phyloP scores from a whole-genome alignment of 2,329 filamentous ascomycete genomes.

The Colletotrichum siamense region DNA sequence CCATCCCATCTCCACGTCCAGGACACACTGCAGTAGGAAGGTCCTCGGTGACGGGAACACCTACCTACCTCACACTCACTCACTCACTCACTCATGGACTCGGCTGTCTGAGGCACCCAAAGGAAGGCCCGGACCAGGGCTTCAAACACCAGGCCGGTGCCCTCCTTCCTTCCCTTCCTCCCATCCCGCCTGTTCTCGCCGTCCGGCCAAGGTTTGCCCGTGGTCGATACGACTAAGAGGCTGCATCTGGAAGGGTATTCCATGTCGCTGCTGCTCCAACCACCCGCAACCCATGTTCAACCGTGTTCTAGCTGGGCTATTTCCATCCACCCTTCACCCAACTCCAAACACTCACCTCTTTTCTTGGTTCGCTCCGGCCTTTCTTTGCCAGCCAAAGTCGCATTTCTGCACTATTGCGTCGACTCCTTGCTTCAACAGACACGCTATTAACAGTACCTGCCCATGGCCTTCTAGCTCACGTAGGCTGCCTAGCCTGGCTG shows the following conservation, averaged over 20 bases:
- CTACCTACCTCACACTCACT: neutral
- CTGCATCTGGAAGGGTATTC: neutral
- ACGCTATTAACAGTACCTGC: neutral
- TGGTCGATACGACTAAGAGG: neutral
- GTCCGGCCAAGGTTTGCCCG: neutral
- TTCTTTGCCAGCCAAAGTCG: neutral
- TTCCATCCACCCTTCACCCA: neutral
- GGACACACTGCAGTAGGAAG: neutral
- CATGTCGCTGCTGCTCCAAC: neutral
- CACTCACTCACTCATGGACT: neutral
- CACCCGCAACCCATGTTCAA: neutral
- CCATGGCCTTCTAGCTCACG: neutral
- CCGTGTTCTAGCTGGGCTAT: neutral
- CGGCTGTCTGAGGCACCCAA: neutral
- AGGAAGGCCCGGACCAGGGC: neutral
- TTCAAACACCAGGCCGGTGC: neutral
- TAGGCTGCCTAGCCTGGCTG: neutral
- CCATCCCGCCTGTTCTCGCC: neutral
- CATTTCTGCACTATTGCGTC: constrained; percentile 2
- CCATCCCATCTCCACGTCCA: neutral
- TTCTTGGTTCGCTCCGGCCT: neutral
- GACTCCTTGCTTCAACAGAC: neutral
- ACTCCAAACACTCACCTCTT: neutral
- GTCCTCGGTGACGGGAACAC: neutral
- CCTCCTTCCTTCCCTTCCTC: neutral